phyloP scores from a whole-genome alignment of 495 filamentous ascomycete species.

The Talaromyces thailandensis region DNA sequence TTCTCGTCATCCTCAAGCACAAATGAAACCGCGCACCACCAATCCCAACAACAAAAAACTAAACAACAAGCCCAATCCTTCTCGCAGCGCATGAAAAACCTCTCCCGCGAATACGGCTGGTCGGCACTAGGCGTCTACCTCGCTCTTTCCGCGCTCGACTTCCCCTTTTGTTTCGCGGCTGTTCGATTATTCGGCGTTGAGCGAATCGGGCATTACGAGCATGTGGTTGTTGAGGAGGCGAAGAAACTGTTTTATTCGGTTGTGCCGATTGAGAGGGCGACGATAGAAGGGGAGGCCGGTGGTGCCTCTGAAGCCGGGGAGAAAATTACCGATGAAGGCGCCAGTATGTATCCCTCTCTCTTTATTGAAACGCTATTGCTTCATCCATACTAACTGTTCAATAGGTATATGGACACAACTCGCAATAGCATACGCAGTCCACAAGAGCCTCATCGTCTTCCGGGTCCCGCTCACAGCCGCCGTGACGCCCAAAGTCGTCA shows the following conservation, averaged over 20 bases:
- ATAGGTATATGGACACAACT: slow-evolving; percentile 78
- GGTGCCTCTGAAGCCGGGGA: slow-evolving; percentile 23
- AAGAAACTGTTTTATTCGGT: slow-evolving; percentile 20
- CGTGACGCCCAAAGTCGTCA: slow-evolving; percentile 85
- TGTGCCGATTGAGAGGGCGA: slow-evolving; percentile 14
- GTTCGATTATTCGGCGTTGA: slow-evolving; percentile 80
- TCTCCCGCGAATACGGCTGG: slow-evolving; percentile 95
- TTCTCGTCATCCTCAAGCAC: slow-evolving; percentile 2
- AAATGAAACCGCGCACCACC: not conserved
- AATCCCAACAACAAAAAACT: not conserved
- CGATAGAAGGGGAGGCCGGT: slow-evolving; percentile 6
- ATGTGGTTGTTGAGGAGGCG: slow-evolving; percentile 30
- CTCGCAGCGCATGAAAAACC: slow-evolving; percentile 61
- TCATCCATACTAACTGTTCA: not conserved
- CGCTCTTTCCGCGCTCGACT: slow-evolving; percentile 72
- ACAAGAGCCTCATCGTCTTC: slow-evolving; percentile 97
- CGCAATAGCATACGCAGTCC: slow-evolving; percentile 89
- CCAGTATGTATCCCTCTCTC: slow-evolving; percentile 36
- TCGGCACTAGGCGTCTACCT: slow-evolving; percentile 88
- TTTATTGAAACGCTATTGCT: not conserved
- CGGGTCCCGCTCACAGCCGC: slow-evolving; percentile 84
- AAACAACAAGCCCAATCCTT: slow-evolving; percentile 23
- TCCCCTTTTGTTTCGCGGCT: slow-evolving; percentile 87
- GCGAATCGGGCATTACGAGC: slow-evolving; percentile 59
- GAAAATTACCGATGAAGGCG: slow-evolving; percentile 32